Conservation (phyloP, 164 flowering plant species). For the Stephania japonica region DNA sequence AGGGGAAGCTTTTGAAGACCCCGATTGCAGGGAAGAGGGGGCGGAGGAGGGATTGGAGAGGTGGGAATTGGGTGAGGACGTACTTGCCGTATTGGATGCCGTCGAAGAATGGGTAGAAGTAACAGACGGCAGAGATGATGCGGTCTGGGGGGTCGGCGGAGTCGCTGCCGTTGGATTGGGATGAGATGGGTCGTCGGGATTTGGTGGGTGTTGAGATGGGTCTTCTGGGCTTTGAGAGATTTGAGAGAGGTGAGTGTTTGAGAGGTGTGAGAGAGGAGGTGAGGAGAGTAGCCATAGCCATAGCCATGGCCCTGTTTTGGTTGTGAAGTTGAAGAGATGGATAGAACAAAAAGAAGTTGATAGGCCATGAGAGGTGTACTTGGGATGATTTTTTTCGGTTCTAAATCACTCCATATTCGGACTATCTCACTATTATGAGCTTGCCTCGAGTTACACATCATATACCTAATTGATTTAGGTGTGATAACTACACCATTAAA, state of each 20-base stretch:
- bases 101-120: slow-evolving; percentile 95
- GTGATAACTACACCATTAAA: no score
- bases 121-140: slow-evolving; percentile 71
- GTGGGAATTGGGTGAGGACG: slow-evolving; percentile 67
- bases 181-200: neutral
- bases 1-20: slow-evolving; percentile 83
- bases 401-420: no score
- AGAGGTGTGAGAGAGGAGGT: neutral
- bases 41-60: slow-evolving; percentile 56
- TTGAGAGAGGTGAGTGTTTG: slow-evolving; percentile 15
- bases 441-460: no score
- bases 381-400: no score
- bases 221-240: slow-evolving; percentile 14
- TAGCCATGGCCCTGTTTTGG: slow-evolving; percentile 11
- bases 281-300: slow-evolving; percentile 15
- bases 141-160: slow-evolving; percentile 67
- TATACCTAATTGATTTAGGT: no score
- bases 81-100: slow-evolving; percentile 89
- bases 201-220: slow-evolving; percentile 1
- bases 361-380: no score
- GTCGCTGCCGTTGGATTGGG: slow-evolving; percentile 35
- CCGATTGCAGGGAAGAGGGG: slow-evolving; percentile 77
- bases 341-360: neutral
- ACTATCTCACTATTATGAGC: no score
- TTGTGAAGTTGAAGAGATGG: neutral